A percentile compares a stretch with the other conserved stretches of the same genome.
Conservation (phyloP, 2,329 filamentous ascomycete genomes). For the Pseudogymnoascus sp. region DNA sequence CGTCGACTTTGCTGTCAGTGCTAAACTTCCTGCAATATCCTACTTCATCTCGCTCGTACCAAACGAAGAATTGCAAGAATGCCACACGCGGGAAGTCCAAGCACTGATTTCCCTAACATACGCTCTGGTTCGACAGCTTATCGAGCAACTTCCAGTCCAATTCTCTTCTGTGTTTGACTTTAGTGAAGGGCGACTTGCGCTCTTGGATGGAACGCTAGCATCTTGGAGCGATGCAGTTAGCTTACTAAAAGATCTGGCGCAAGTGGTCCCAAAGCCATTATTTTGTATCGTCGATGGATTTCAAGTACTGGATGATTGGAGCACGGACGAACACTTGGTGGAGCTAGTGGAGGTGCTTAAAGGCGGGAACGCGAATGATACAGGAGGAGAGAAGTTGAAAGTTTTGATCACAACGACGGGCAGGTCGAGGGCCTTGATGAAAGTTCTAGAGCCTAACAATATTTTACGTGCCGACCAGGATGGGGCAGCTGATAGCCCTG, state of each 20-base stretch:
- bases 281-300: constrained; percentile 12
- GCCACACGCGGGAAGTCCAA: constrained; percentile 4
- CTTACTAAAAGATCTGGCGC: not conserved
- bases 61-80: not conserved
- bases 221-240: not conserved
- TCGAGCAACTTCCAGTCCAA: constrained; percentile 5
- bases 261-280: not conserved
- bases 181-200: not conserved
- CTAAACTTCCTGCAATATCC: constrained; percentile 7
- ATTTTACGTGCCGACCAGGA: constrained; percentile 8
- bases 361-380: not conserved
- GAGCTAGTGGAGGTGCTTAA: not conserved
- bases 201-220: not conserved
- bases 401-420: constrained; percentile 8
- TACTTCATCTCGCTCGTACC: constrained; percentile 10
- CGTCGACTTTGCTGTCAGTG: not conserved
- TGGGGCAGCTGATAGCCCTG: constrained; percentile 8
- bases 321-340: not conserved
- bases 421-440: not conserved
- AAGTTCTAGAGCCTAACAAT: not conserved
- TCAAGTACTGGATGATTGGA: constrained; percentile 8
- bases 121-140: constrained; percentile 8
- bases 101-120: constrained; percentile 7
- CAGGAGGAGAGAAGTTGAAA: not conserved
- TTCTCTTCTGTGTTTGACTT: constrained; percentile 8